Conservation (phyloP, 768 basidiomycete genomes). For the Tylopilus intermedius region DNA sequence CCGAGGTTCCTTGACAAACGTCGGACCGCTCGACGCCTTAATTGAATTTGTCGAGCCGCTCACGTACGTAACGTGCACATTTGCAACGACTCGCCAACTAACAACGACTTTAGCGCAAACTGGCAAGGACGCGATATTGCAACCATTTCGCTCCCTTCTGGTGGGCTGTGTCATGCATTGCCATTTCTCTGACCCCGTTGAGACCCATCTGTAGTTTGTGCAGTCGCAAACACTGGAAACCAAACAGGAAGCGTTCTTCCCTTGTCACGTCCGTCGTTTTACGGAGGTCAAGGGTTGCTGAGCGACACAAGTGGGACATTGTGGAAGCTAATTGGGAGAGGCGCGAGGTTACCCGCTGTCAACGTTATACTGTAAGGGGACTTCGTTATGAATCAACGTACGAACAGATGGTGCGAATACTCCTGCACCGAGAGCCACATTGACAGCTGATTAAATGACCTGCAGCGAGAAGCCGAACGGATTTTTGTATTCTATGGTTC, state of each 20-base stretch:
- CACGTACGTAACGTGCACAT: constrained; percentile 35
- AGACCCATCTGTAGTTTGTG: constrained; percentile 45
- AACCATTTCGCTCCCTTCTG: constrained; percentile 54
- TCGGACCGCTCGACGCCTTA: constrained; percentile 64
- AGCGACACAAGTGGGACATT: constrained; percentile 53
- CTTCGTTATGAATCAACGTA: neutral
- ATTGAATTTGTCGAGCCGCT: constrained; percentile 65
- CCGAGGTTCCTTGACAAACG: constrained; percentile 53
- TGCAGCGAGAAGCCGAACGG: constrained; percentile 75
- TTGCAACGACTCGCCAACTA: neutral
- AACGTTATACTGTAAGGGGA: constrained; percentile 28
- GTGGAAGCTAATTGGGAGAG: constrained; percentile 53
- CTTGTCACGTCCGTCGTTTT: constrained; percentile 53
- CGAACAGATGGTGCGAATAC: constrained; percentile 50
- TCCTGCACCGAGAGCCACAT: constrained; percentile 44
- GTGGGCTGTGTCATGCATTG: constrained; percentile 28
- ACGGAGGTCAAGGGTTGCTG: constrained; percentile 45
- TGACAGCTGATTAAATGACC: constrained; percentile 51
- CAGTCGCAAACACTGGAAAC: constrained; percentile 58
- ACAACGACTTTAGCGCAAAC: constrained; percentile 39
- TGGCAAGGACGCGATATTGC: constrained; percentile 66
- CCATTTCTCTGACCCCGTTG: neutral
- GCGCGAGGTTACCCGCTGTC: constrained; percentile 65
- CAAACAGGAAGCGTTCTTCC: constrained; percentile 54
- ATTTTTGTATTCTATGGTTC: constrained; percentile 63